These are phyloP conservation scores for Coniferiporia weirii DNA, from an alignment of 1,284 basidiomycete genomes.

Conservation along the genomic window DNA sequence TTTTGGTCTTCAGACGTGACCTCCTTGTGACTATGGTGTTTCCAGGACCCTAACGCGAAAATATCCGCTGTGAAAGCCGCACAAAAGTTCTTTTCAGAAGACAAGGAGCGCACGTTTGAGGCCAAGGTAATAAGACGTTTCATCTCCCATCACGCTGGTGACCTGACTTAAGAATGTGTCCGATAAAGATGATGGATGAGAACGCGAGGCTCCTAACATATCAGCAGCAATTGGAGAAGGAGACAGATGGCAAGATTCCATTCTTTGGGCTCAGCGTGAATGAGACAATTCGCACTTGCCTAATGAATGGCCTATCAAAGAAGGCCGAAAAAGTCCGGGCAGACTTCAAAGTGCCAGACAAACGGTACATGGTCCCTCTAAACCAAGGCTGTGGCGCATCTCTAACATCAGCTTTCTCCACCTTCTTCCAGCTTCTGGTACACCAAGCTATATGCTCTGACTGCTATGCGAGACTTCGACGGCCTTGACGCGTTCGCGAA, in stretches of 20 bases:
- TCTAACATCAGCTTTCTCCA: background rate
- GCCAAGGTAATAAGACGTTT: slow-evolving; percentile 58
- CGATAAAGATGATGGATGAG: slow-evolving; percentile 82
- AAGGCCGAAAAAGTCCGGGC: slow-evolving; percentile 80
- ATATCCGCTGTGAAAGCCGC: slow-evolving; percentile 74
- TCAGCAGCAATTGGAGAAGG: slow-evolving; percentile 87
- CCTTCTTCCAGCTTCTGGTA: slow-evolving; percentile 75
- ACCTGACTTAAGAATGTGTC: background rate
- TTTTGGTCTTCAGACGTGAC: too few species aligned
- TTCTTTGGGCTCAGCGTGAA: slow-evolving; percentile 82
- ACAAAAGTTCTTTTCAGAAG: slow-evolving; percentile 90
- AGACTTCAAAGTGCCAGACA: slow-evolving; percentile 90
- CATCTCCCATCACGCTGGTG: background rate
- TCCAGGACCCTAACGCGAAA: slow-evolving; percentile 64
- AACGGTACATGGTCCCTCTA: slow-evolving; percentile 49
- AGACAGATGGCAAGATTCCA: slow-evolving; percentile 67
- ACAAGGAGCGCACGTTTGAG: slow-evolving; percentile 87
- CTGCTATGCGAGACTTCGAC: slow-evolving; percentile 76
- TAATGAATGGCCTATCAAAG: slow-evolving; percentile 76
- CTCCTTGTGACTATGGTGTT: too few species aligned
- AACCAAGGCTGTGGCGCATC: background rate
- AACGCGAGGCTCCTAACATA: slow-evolving; percentile 67
- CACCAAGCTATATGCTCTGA: slow-evolving; percentile 80
- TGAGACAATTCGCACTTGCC: slow-evolving; percentile 72
- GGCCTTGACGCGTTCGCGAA: slow-evolving; percentile 79